Conservation (phyloP, 2,329 filamentous ascomycete genomes). For the Phaeosphaeriaceae sp. region DNA sequence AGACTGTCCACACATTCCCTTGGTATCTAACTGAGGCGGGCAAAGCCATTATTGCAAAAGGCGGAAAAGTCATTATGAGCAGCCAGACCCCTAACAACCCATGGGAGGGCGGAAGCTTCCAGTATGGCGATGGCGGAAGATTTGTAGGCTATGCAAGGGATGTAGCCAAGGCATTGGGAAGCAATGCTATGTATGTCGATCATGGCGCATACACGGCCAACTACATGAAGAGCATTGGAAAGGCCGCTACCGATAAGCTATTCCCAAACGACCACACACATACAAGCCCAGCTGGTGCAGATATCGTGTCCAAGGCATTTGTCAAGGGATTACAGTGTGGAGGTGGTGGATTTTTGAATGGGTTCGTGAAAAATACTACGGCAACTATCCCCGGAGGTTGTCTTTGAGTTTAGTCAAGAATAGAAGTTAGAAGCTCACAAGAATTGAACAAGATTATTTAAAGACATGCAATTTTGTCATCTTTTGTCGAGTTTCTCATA, state of each 20-base stretch:
- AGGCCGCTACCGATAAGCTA: slow-evolving; percentile 57
- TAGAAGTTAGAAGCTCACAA: not conserved
- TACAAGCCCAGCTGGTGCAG: slow-evolving; percentile 63
- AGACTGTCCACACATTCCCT: slow-evolving; percentile 67
- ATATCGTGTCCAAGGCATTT: slow-evolving; percentile 63
- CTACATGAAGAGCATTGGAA: slow-evolving; percentile 60
- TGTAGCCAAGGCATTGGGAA: slow-evolving; percentile 54
- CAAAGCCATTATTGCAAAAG: slow-evolving; percentile 60
- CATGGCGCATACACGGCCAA: slow-evolving; percentile 66
- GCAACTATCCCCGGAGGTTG: slow-evolving; percentile 38
- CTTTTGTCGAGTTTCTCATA: no score
- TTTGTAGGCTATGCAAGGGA: slow-evolving; percentile 64
- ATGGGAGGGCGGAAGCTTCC: slow-evolving; percentile 64
- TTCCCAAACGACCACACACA: slow-evolving; percentile 70
- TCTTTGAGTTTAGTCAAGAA: slow-evolving; percentile 18
- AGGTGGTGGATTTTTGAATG: slow-evolving; percentile 51
- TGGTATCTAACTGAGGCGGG: slow-evolving; percentile 66
- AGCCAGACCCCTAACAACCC: slow-evolving; percentile 68
- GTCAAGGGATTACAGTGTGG: slow-evolving; percentile 63
- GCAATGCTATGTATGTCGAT: slow-evolving; percentile 59
- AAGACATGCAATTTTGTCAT: not conserved
- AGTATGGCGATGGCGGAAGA: slow-evolving; percentile 53
- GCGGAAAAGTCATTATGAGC: slow-evolving; percentile 64
- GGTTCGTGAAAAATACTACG: slow-evolving; percentile 46
- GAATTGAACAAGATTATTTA: not conserved